Percentiles rank a stretch among this genome's conserved stretches.
phyloP scores from a whole-genome alignment of 2,329 filamentous ascomycete species.

The Venturia carpophila region DNA sequence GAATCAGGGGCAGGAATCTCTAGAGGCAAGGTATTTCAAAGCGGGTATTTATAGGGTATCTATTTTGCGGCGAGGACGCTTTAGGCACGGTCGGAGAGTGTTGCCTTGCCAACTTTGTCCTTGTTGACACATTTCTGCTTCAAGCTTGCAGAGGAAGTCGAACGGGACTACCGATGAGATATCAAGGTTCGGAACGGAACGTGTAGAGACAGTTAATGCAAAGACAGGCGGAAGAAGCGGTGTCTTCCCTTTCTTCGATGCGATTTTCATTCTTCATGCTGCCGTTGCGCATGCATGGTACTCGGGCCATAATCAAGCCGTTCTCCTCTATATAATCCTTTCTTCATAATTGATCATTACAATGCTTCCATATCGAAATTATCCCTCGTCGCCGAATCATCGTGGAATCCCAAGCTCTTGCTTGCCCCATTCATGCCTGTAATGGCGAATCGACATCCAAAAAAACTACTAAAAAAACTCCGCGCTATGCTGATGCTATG shows the following conservation, averaged over 20 bases:
- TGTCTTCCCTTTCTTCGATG: not conserved
- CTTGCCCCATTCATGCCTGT: not conserved
- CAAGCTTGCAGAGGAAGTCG: too few species aligned
- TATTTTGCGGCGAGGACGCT: too few species aligned
- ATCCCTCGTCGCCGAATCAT: not conserved
- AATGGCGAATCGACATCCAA: not conserved
- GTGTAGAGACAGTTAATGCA: too few species aligned
- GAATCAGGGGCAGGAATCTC: too few species aligned
- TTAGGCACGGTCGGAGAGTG: too few species aligned
- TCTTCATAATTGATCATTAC: not conserved
- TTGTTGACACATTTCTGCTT: too few species aligned
- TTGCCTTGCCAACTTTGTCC: too few species aligned
- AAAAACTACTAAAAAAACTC: too few species aligned
- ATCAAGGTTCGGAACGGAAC: too few species aligned
- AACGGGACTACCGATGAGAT: too few species aligned
- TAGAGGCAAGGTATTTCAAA: too few species aligned
- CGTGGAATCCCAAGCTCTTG: conserved; percentile 6
- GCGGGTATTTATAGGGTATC: too few species aligned
- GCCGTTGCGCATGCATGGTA: not conserved
- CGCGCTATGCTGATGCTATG: conserved; percentile 1
- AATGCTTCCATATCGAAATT: not conserved
- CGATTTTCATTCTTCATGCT: not conserved
- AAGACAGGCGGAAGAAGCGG: not conserved
- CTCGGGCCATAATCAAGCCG: not conserved
- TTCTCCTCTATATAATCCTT: not conserved